Evolutionary conservation across 2,329 filamentous ascomycete genomes (phyloP).

Genomic region (Pseudohalonectria lignicola): DNA sequence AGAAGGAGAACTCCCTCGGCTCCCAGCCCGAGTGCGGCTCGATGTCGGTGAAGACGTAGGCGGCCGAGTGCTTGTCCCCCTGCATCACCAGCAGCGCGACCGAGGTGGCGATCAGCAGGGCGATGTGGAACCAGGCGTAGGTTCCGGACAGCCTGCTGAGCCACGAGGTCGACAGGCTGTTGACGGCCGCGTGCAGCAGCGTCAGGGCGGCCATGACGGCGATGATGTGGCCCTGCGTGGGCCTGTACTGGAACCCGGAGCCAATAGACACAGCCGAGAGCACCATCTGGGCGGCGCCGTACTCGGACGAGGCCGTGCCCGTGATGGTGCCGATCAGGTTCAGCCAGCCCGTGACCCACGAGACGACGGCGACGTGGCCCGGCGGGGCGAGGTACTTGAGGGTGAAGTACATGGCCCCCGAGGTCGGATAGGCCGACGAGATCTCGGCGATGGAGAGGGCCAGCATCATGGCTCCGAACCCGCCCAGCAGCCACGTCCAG

Average conservation of each 20-base stretch:
- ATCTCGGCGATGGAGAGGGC: constrained; percentile 42
- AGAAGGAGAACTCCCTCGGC: constrained; percentile 41
- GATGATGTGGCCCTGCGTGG: constrained; percentile 32
- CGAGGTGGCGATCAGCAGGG: constrained; percentile 36
- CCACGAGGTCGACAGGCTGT: constrained; percentile 45
- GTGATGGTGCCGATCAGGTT: constrained; percentile 40
- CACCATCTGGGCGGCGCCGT: constrained; percentile 44
- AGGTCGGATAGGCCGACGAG: constrained; percentile 45
- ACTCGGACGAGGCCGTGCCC: constrained; percentile 45
- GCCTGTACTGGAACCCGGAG: constrained; percentile 31
- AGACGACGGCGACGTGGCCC: constrained; percentile 33
- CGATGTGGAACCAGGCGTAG: constrained; percentile 46
- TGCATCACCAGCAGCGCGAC: constrained; percentile 39
- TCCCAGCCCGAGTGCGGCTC: constrained; percentile 40
- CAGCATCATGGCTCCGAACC: constrained; percentile 44
- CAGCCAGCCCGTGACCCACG: constrained; percentile 39
- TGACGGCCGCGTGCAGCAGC: constrained; percentile 38
- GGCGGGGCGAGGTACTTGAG: constrained; percentile 40
- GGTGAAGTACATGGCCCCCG: constrained; percentile 35
- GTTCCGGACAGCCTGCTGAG: constrained; percentile 46
- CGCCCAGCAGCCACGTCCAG: constrained; percentile 49
- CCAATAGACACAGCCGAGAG: constrained; percentile 42
- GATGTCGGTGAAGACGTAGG: constrained; percentile 44
- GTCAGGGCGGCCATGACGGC: constrained; percentile 45
- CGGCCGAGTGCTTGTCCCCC: constrained; percentile 35